phyloP scores from a whole-genome alignment of 306 rosid genomes.

The Citrullus mucosospermus region DNA sequence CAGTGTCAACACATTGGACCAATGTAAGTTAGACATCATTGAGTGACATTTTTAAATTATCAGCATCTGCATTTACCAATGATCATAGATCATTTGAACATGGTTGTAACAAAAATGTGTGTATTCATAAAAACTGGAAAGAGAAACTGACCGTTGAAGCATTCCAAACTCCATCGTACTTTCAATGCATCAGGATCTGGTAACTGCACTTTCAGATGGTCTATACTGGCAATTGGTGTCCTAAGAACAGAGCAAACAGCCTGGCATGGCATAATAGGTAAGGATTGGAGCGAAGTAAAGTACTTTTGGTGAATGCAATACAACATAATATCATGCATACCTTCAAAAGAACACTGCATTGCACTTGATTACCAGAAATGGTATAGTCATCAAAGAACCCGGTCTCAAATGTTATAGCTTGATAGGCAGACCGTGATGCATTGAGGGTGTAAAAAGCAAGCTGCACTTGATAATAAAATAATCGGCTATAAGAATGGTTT shows the following conservation, averaged over 20 bases:
- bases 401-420: constrained; percentile 52
- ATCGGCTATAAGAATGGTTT: background rate
- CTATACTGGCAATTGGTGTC: constrained; percentile 68
- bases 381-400: constrained; percentile 59
- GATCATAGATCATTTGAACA: background rate
- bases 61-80: background rate
- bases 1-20: background rate
- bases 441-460: constrained; percentile 63
- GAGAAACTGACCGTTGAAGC: constrained; percentile 41
- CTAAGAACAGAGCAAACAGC: constrained; percentile 77
- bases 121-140: constrained; percentile 1
- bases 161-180: constrained; percentile 73
- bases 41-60: background rate
- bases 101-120: background rate
- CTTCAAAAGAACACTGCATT: constrained; percentile 83
- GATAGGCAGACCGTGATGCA: constrained; percentile 73
- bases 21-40: background rate
- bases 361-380: constrained; percentile 41
- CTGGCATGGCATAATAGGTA: constrained; percentile 23
- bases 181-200: constrained; percentile 61
- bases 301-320: background rate
- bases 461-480: constrained; percentile 17
- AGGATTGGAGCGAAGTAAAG: constrained; percentile 5
- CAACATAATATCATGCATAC: constrained; percentile 16
- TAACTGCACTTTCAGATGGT: constrained; percentile 51